phyloP scores from a whole-genome alignment of 495 filamentous ascomycete genomes.

The Oidiodendron maius region DNA sequence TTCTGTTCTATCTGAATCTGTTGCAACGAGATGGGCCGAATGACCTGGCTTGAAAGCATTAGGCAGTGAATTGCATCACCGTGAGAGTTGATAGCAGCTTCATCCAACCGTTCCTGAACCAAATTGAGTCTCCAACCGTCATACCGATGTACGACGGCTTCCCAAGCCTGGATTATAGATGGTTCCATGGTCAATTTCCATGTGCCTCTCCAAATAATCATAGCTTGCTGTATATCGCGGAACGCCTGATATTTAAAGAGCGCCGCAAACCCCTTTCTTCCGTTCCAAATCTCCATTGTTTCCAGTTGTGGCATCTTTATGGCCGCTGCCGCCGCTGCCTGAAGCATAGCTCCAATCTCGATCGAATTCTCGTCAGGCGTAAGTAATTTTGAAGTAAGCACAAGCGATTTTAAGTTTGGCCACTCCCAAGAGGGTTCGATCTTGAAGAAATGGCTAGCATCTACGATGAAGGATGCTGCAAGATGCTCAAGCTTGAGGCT shows the following conservation, averaged over 20 bases:
- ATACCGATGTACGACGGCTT: constrained; percentile 2
- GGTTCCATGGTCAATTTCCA: constrained; percentile 2
- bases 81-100: background rate
- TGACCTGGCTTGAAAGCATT: constrained; percentile 1
- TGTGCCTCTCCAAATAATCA: constrained; percentile 10
- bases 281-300: constrained; percentile 22
- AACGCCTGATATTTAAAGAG: constrained; percentile 9
- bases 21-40: constrained; percentile 1
- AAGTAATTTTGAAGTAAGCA: constrained; percentile 16
- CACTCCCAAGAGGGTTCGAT: constrained; percentile 13
- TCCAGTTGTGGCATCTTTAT: constrained; percentile 18
- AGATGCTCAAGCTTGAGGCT: constrained; percentile 16
- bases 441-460: constrained; percentile 20
- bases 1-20: constrained; percentile 3
- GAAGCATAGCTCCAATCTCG: constrained; percentile 11
- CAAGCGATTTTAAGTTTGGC: constrained; percentile 13
- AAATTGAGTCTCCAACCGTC: constrained; percentile 2
- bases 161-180: constrained; percentile 3
- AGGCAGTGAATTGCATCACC: background rate
- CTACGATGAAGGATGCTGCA: constrained; percentile 18
- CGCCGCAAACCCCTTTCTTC: constrained; percentile 11
- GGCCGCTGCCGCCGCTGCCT: constrained; percentile 12
- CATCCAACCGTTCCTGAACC: background rate
- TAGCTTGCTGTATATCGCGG: constrained; percentile 14
- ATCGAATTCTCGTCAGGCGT: constrained; percentile 4